Base-by-base conservation (phyloP, 2,329 filamentous ascomycete species). In the Arthrobotrys musiformis region DNA sequence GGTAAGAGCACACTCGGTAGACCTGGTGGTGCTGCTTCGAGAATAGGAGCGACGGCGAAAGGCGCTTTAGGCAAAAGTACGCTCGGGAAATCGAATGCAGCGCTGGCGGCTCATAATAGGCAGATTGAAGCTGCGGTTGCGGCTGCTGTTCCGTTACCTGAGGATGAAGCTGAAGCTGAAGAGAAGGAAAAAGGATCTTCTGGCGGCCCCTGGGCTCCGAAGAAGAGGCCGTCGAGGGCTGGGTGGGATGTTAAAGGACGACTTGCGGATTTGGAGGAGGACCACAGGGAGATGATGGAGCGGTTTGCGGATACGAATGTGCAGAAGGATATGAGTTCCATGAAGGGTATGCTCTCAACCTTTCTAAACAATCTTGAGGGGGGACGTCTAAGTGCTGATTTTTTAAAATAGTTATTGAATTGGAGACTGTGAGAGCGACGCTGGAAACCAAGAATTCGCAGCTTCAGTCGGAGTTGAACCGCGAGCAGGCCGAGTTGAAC, bases 181-280 rank as follows among this genome's bases (percentile, higher is more conserved):
- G 72, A 70, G 22, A 66, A 76, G 19, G n/a, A 17, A 24, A 28
- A 13, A 2, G 19, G 26, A 42, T 19, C 40, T 6, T 68, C 64
- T 4, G 50, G 62, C 1, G 17, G 42, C 0, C 35, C 40, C 4
- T 61, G 22, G 28, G 54, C 30, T 26, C 50, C 37, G 13, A 84
- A 84, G 82, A 83, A 82, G 85, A 70, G 73, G 37, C 44, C 66
- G 2, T 30, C 74, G 52, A 70, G 78, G 58, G 52, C 88, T 92
- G 91, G 88, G 81, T 94, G 91, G 88, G 93, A 97, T 82, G 89
- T 93, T 79, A 90, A 93, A 80, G 89, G 89, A 78, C 89, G 91
- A 79, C 88, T 97, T 80, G 90, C 90, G 79, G 88, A 90, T 75
- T 90, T 97, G 84, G 92, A 97, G 81, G 86, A 86, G 17, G 87